These are phyloP conservation scores for Candida glucosophila DNA, from an alignment of 1,139 yeast species.

Conservation along the genomic window DNA sequence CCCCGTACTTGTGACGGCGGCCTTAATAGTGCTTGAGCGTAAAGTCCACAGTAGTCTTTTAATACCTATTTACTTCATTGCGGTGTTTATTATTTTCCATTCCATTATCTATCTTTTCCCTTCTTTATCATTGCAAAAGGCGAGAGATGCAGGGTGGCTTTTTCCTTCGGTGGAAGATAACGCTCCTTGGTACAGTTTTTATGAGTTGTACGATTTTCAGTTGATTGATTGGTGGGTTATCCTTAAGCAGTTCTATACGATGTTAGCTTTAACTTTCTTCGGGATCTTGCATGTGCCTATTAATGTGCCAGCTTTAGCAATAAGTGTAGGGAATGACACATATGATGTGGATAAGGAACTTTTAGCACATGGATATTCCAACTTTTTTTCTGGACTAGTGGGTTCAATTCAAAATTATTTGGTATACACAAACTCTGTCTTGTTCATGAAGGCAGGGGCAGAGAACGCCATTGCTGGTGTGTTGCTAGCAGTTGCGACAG, in stretches of 20 bases:
- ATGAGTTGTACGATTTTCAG: slow-evolving; percentile 59
- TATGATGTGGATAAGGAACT: slow-evolving; percentile 88
- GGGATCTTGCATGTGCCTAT: slow-evolving; percentile 96
- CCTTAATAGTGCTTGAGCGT: slow-evolving; percentile 57
- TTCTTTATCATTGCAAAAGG: slow-evolving; percentile 46
- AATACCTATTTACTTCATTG: slow-evolving; percentile 74
- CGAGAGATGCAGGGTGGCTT: slow-evolving; percentile 78
- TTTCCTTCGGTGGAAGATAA: slow-evolving; percentile 58
- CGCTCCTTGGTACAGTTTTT: slow-evolving; percentile 87
- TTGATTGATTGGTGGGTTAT: slow-evolving; percentile 70
- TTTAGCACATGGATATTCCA: slow-evolving; percentile 93
- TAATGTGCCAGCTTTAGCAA: slow-evolving; percentile 94
- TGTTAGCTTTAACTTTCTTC: slow-evolving; percentile 91
- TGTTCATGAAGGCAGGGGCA: slow-evolving; percentile 91
- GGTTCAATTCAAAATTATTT: slow-evolving; percentile 92
- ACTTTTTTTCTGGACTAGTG: slow-evolving; percentile 68
- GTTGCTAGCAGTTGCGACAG: slow-evolving; percentile 75
- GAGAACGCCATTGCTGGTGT: slow-evolving; percentile 84
- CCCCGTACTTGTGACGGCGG: slow-evolving; percentile 56
- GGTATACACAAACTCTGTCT: slow-evolving; percentile 87
- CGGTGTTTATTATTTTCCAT: slow-evolving; percentile 65
- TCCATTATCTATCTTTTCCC: slow-evolving; percentile 58
- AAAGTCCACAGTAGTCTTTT: slow-evolving; percentile 63
- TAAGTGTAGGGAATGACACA: slow-evolving; percentile 77
- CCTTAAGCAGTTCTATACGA: slow-evolving; percentile 70